Evolutionary conservation across 257 asterid species (phyloP), one percentile per base, ranked within the genome.

Genomic region (Plantago major): DNA sequence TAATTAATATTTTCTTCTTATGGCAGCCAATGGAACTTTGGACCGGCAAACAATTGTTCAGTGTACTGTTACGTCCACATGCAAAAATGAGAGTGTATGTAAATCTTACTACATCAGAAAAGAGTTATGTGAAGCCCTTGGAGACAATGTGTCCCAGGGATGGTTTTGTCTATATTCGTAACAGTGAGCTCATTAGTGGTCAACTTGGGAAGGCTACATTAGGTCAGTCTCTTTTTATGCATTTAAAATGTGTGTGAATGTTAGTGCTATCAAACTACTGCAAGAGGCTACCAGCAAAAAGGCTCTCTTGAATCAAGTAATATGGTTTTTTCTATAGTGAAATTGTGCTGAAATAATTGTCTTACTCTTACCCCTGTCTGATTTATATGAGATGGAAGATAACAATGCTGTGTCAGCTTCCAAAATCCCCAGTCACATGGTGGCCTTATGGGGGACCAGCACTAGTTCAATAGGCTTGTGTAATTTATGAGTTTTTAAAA

Each of bases 161-260:
- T 72, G 91, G 97, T 53, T 92, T 82, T 73, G 99, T 92, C 67
- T 84, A 69, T 77, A 76, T 92, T 74, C 96, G 97, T 45, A 92
- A 92, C 30, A 92, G 97, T 63, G 96, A 92, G 81, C 82, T 92
- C 69, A 84, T 92, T 55, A 86, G 95, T 46, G 97, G 97, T 61
- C 99, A 92, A 74, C 91, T 92, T 72, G 99, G 99, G 53, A 92
- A 92, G 81, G 97, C 90, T 76, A 86, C 99, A 33, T 71, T 92
- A 77, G 99, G 99, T 89, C 61, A 66, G 90, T 73, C 38, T n/a
- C 67, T 62, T 53, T 60, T 46, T 50, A 58, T 66, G 55, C 51
- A 28, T 16, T 73, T 70, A 12, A 46, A 30, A 44, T 18, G 42
- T 55, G 28, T 30, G 22, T 43, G 43, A 26, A 55, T 30, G n/a